Evolutionary conservation across 2,329 filamentous ascomycete species (phyloP).

Genomic region (Cylindrodendrum hubeiense): DNA sequence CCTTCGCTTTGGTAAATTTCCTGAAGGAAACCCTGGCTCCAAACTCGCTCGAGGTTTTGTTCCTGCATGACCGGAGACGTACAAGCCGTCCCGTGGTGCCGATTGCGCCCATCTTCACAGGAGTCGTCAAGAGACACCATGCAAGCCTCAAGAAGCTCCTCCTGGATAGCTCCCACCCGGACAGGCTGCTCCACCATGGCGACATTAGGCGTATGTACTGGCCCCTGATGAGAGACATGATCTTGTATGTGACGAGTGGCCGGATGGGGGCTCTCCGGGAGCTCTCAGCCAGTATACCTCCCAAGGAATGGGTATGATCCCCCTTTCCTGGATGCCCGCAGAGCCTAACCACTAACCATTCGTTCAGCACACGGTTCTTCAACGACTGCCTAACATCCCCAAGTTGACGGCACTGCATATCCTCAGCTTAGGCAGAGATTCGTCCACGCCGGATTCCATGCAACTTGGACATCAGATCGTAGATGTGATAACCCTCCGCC

Average conservation of each 20-base stretch:
- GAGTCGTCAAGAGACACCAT: constrained; percentile 27
- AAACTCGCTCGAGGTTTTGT: constrained; percentile 26
- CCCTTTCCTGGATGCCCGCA: neutral
- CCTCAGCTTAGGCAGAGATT: constrained; percentile 21
- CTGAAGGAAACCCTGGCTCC: constrained; percentile 30
- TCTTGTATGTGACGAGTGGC: constrained; percentile 30
- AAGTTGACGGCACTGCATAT: constrained; percentile 25
- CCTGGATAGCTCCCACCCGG: constrained; percentile 26
- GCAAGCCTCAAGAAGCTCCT: constrained; percentile 31
- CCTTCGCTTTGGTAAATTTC: constrained; percentile 23
- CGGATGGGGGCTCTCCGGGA: constrained; percentile 26
- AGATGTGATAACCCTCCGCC: constrained; percentile 30
- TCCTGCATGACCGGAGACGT: constrained; percentile 27
- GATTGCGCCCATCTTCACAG: constrained; percentile 20
- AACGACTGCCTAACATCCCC: constrained; percentile 27
- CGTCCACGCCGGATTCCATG: neutral
- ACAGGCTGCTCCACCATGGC: constrained; percentile 6
- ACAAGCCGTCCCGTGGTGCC: constrained; percentile 20
- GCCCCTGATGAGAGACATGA: constrained; percentile 25
- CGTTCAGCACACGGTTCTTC: constrained; percentile 26
- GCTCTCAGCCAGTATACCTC: constrained; percentile 23
- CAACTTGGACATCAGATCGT: constrained; percentile 27
- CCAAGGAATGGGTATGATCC: constrained; percentile 23
- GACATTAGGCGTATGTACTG: constrained; percentile 23
- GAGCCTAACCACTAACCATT: constrained; percentile 1